Percentiles rank a stretch among this genome's conserved stretches.
Conservation (phyloP, 768 basidiomycete genomes). For the Lyophyllum shimeji region DNA sequence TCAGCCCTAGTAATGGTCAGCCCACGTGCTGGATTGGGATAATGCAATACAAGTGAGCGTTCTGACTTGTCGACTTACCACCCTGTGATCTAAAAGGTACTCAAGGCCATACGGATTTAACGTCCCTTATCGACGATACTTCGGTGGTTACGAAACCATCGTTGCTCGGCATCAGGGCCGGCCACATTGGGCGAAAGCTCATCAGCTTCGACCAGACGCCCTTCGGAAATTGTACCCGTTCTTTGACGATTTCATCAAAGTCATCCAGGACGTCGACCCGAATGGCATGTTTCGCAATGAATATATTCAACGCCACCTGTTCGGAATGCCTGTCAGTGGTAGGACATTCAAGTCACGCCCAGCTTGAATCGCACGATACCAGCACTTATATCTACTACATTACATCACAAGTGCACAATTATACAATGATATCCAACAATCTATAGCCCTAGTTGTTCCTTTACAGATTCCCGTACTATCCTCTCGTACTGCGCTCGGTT, state of each 20-base stretch:
- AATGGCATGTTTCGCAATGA: conserved; percentile 80
- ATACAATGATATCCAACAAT: conserved; percentile 3
- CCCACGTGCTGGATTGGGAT: conserved; percentile 95
- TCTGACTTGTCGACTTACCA: conserved; percentile 4
- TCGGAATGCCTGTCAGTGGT: conserved; percentile 52
- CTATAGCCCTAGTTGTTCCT: conserved; percentile 80
- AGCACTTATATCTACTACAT: conserved; percentile 10
- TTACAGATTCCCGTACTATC: conserved; percentile 78
- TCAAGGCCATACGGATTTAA: conserved; percentile 83
- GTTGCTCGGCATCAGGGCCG: conserved; percentile 69
- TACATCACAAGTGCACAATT: conserved; percentile 9
- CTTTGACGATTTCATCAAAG: conserved; percentile 73
- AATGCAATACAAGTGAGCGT: conserved; percentile 88
- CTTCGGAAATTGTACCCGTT: conserved; percentile 74
- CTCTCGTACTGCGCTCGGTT: conserved; percentile 88
- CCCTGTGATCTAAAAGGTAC: conserved; percentile 1
- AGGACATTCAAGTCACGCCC: conserved; percentile 40
- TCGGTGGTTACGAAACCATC: conserved; percentile 74
- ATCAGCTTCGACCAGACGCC: conserved; percentile 61
- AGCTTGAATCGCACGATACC: conserved; percentile 11
- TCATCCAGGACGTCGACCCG: conserved; percentile 73
- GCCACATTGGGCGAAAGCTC: conserved; percentile 97
- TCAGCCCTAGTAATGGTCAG: conserved; percentile 82
- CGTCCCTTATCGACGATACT: conserved; percentile 78
- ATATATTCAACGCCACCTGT: conserved; percentile 86